Percentiles rank a stretch among this genome's conserved stretches.
phyloP scores from a whole-genome alignment of 2,329 filamentous ascomycete species.

The Cercospora citrullina region DNA sequence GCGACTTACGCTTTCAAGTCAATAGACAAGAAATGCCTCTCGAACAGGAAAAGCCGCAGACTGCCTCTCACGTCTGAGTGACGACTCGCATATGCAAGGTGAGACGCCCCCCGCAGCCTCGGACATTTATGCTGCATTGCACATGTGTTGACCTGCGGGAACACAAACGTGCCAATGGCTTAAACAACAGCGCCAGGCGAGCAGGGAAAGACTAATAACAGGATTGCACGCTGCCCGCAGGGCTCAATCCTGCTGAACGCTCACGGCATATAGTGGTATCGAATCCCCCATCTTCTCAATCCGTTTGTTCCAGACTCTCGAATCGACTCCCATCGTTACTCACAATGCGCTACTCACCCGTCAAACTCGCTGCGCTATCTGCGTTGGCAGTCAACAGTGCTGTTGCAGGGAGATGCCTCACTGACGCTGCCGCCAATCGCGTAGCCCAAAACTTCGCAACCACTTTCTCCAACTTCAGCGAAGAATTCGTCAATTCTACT shows the following conservation, averaged over 20 bases:
- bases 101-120: neutral
- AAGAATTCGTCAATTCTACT: slow-evolving; percentile 25
- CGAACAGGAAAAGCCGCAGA: neutral
- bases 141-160: neutral
- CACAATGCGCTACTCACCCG: neutral
- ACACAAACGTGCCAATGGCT: neutral
- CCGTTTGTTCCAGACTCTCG: neutral
- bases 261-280: neutral
- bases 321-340: neutral
- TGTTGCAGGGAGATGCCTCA: neutral
- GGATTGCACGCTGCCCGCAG: neutral
- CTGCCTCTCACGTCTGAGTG: neutral
- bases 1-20: neutral
- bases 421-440: slow-evolving; percentile 19
- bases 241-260: neutral
- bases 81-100: slow-evolving; percentile 1
- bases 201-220: neutral
- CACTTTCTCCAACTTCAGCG: slow-evolving; percentile 31
- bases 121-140: slow-evolving; percentile 5
- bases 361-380: neutral
- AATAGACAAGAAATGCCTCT: neutral
- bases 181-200: neutral
- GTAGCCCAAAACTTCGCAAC: slow-evolving; percentile 31
- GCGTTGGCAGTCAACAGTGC: neutral
- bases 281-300: neutral